Percentiles rank a stretch among this genome's conserved stretches.
Conservation (phyloP, 2,329 filamentous ascomycete genomes). For the Paracamarosporium sp. region DNA sequence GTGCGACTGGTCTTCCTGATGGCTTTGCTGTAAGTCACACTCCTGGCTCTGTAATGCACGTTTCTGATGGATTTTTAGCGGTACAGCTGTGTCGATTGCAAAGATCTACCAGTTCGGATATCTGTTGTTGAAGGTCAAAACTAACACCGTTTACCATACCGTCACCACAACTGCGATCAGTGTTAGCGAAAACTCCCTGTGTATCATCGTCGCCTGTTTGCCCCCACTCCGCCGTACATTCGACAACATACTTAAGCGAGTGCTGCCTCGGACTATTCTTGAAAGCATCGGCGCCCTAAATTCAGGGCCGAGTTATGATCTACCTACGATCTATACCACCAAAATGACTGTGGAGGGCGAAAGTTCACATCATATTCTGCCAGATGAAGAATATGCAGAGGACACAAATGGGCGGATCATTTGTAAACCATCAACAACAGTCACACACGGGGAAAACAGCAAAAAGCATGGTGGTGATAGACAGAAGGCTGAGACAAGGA, state of each 20-base stretch:
- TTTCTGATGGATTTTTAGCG: not conserved
- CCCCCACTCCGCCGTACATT: slow-evolving; percentile 11
- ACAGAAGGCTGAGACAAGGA: not conserved
- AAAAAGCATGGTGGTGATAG: not conserved
- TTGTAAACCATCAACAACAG: too few species aligned
- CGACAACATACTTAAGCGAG: slow-evolving; percentile 1
- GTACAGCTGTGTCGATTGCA: slow-evolving; percentile 7
- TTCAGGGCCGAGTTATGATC: not conserved
- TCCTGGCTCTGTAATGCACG: not conserved
- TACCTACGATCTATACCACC: slow-evolving; percentile 3
- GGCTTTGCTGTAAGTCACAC: slow-evolving; percentile 10
- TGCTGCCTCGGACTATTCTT: slow-evolving; percentile 2
- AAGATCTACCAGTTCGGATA: slow-evolving; percentile 9
- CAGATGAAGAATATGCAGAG: not conserved
- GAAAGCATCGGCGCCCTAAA: not conserved
- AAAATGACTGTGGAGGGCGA: not conserved
- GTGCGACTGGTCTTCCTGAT: slow-evolving; percentile 10
- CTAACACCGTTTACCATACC: not conserved
- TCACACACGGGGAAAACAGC: not conserved
- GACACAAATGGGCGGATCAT: slow-evolving; percentile 5
- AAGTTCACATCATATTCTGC: not conserved
- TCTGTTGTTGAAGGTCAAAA: not conserved
- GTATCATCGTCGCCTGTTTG: slow-evolving; percentile 12
- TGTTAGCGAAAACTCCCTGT: slow-evolving; percentile 4
- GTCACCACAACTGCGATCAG: slow-evolving; percentile 3